These are phyloP conservation scores for Artemisia tridentata DNA, from an alignment of 129 eudicot genomes.

Conservation along the genomic window DNA sequence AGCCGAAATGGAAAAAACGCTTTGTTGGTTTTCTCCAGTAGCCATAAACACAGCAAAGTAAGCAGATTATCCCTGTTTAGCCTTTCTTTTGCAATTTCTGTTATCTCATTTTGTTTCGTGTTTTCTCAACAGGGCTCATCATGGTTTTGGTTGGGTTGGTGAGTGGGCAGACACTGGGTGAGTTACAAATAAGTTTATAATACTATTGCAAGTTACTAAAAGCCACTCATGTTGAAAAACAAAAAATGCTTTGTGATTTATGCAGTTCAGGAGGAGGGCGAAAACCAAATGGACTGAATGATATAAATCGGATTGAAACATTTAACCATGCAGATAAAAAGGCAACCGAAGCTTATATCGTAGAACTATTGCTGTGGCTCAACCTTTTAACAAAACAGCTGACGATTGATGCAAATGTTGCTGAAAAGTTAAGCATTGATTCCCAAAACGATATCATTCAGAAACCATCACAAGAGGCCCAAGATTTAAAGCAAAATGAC, in stretches of 20 bases:
- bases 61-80: constrained; percentile 16
- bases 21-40: constrained; percentile 82
- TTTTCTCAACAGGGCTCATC: constrained; percentile 63
- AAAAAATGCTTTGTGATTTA: constrained; percentile 9
- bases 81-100: background rate
- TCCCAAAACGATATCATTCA: constrained; percentile 31
- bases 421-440: constrained; percentile 20
- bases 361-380: constrained; percentile 69
- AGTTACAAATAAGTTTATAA: constrained; percentile 19
- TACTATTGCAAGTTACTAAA: background rate
- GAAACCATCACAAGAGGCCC: constrained; percentile 7
- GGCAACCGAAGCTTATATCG: constrained; percentile 62
- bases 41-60: constrained; percentile 87
- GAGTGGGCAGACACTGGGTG: constrained; percentile 92
- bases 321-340: constrained; percentile 76
- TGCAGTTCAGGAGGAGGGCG: constrained; percentile 66
- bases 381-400: constrained; percentile 47
- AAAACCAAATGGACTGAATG: constrained; percentile 45
- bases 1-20: constrained; percentile 79
- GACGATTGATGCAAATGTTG: constrained; percentile 33
- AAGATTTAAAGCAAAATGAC: constrained; percentile 16
- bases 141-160: constrained; percentile 97
- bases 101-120: constrained; percentile 11
- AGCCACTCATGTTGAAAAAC: background rate
- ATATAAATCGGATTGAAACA: constrained; percentile 58